Evolutionary conservation across 352 stramenopile species (phyloP).

Genomic region (Halophytophthora polymorphica): DNA sequence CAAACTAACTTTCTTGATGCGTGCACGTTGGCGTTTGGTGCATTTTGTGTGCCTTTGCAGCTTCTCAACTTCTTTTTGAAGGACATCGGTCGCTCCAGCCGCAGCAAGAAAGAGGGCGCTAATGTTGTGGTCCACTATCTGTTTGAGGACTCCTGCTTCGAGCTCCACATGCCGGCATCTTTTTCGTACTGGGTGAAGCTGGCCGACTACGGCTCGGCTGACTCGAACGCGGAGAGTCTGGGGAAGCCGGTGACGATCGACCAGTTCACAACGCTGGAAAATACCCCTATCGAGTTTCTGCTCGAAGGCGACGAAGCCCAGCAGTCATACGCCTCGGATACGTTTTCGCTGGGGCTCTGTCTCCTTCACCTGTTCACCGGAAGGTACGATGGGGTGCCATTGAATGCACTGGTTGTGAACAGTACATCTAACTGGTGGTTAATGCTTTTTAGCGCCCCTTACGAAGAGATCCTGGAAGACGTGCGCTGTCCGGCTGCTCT

Average conservation of each 20-base stretch:
- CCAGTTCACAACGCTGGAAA: conserved; percentile 98
- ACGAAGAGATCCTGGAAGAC: conserved; percentile 96
- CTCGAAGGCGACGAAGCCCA: conserved; percentile 89
- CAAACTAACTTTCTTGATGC: not conserved
- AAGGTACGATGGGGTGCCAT: conserved; percentile 29
- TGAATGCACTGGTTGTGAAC: not conserved
- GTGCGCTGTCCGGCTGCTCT: conserved; percentile 90
- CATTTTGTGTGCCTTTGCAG: conserved; percentile 21
- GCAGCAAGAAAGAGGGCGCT: conserved; percentile 30
- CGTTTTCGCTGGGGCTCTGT: conserved; percentile 94
- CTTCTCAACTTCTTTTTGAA: conserved; percentile 98
- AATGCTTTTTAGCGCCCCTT: conserved; percentile 75
- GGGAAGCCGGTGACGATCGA: conserved; percentile 90
- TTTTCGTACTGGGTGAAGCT: conserved; percentile 94
- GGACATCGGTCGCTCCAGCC: conserved; percentile 42
- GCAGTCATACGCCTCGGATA: conserved; percentile 93
- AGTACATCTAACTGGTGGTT: conserved; percentile 1
- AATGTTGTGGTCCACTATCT: conserved; percentile 54
- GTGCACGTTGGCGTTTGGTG: conserved; percentile 3
- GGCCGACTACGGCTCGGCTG: conserved; percentile 96
- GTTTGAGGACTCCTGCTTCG: conserved; percentile 53
- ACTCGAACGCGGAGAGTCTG: conserved; percentile 85
- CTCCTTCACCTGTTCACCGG: conserved; percentile 97
- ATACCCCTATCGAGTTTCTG: conserved; percentile 95
- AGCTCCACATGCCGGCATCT: conserved; percentile 48